A percentile compares a stretch with the other conserved stretches of the same genome.
Evolutionary conservation across 495 filamentous ascomycete genomes (phyloP).

Genomic region (Penicillium soppii): DNA sequence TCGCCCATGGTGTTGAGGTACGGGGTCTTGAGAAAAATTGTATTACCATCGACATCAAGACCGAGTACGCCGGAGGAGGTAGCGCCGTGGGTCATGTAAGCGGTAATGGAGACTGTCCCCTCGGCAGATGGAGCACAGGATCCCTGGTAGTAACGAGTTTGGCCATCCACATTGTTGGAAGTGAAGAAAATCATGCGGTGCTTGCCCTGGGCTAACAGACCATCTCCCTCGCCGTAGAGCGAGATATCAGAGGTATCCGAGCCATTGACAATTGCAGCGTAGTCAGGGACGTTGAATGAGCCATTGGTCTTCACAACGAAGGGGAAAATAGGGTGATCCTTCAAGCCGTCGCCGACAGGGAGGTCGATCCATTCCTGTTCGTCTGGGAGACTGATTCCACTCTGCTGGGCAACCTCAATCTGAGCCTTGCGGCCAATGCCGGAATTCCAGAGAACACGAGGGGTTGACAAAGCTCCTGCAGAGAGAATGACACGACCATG

Average conservation of each 20-base stretch:
- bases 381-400: constrained; percentile 47
- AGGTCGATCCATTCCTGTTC: constrained; percentile 67
- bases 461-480: constrained; percentile 66
- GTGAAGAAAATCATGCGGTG: constrained; percentile 51
- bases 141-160: constrained; percentile 32
- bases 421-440: constrained; percentile 64
- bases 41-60: constrained; percentile 56
- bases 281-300: constrained; percentile 61
- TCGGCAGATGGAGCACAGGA: constrained; percentile 23
- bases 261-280: constrained; percentile 57
- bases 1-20: constrained; percentile 27
- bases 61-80: constrained; percentile 57
- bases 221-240: constrained; percentile 51
- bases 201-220: constrained; percentile 66
- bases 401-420: constrained; percentile 53
- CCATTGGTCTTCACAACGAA: constrained; percentile 59
- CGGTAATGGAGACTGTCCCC: constrained; percentile 26
- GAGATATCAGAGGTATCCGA: constrained; percentile 45
- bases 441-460: constrained; percentile 67
- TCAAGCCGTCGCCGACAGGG: constrained; percentile 71
- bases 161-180: constrained; percentile 17
- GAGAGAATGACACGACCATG: constrained; percentile 66
- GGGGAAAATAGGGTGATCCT: constrained; percentile 74
- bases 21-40: constrained; percentile 52
- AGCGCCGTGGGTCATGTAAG: constrained; percentile 43